phyloP scores from a whole-genome alignment of 2,329 filamentous ascomycete genomes.

The Periconia sp. region DNA sequence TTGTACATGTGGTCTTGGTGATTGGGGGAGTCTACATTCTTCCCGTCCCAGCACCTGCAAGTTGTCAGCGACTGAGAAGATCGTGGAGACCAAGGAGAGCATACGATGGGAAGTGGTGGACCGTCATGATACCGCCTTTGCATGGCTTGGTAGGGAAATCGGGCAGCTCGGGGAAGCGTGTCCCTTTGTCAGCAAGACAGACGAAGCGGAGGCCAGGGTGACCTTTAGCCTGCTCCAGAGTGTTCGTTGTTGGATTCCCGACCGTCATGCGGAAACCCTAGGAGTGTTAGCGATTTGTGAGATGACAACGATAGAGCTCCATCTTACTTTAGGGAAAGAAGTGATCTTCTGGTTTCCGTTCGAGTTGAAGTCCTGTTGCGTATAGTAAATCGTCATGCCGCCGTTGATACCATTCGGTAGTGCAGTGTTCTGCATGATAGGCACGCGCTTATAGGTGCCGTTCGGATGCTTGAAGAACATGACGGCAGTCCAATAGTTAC shows the following conservation, averaged over 20 bases:
- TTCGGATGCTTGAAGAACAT: conserved; percentile 39
- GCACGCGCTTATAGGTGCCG: conserved; percentile 35
- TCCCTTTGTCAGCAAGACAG: conserved; percentile 34
- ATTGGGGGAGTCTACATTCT: conserved; percentile 61
- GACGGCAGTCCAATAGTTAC: conserved; percentile 27
- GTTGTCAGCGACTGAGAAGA: conserved; percentile 5
- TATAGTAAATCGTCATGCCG: conserved; percentile 41
- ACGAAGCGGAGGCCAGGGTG: conserved; percentile 28
- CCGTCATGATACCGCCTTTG: conserved; percentile 34
- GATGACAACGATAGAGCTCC: neutral
- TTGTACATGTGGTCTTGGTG: conserved; percentile 49
- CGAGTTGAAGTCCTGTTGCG: conserved; percentile 45
- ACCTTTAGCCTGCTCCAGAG: conserved; percentile 22
- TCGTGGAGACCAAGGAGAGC: neutral
- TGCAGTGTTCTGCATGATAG: conserved; percentile 33
- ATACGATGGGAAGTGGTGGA: conserved; percentile 31
- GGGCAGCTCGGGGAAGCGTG: conserved; percentile 32
- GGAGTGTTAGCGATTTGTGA: neutral
- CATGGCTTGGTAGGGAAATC: conserved; percentile 35
- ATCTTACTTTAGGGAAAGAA: conserved; percentile 25
- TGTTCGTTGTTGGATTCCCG: conserved; percentile 36
- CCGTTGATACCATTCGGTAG: conserved; percentile 33
- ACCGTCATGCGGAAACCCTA: conserved; percentile 42
- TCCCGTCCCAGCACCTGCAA: conserved; percentile 68
- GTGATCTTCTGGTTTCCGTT: conserved; percentile 38